Evolutionary conservation across 306 rosid genomes (phyloP), one percentile per base, ranked within the genome.

Genomic region (Castanea sativa): DNA sequence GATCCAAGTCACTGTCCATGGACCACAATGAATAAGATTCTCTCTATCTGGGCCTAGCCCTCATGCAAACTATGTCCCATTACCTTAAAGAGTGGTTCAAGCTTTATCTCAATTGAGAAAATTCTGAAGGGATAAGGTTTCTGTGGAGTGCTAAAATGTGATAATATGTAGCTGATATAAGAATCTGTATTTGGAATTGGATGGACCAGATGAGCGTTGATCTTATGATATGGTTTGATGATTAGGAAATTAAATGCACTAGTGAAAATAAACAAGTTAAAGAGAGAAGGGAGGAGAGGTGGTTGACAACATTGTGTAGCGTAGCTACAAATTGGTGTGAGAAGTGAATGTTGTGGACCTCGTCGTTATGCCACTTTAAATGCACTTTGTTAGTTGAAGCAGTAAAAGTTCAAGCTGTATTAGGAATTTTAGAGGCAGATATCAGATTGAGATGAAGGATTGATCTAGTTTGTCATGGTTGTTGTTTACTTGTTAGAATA

Each of bases 71-170:
- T 60, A 43, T 43, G 15, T 73, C 77, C 6, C 13, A 16, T 23
- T 57, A 20, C 27, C 25, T 5, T 57, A 16, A 57, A 23, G 45
- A 41, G 12, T 41, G 45, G 45, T 41, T 41, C 45, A 20, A 7
- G 1, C 65, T 27, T 63, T 14, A 61, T 12, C 35, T 33, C 14
- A 55, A 56, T 60, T 69, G 69, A 58, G 60, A 73, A 4, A 75
- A 41, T 76, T n/a, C 61, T 18, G 29, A 53, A 55, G 83, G 15
- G 85, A 80, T 84, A 61, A 85, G 79, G 76, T 80, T 13, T 80
- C 49, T 81, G 84, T 63, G 83, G 89, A 80, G 70, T 68, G 72
- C 73, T 29, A 61, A 60, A 20, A 49, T 12, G 16, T 23, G 65
- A 59, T 2, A 8, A 8, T 21, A 59, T 11, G 2, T 67, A 18